Evolutionary conservation across 805 yeast species (phyloP).

Genomic region (Pichia californica): DNA sequence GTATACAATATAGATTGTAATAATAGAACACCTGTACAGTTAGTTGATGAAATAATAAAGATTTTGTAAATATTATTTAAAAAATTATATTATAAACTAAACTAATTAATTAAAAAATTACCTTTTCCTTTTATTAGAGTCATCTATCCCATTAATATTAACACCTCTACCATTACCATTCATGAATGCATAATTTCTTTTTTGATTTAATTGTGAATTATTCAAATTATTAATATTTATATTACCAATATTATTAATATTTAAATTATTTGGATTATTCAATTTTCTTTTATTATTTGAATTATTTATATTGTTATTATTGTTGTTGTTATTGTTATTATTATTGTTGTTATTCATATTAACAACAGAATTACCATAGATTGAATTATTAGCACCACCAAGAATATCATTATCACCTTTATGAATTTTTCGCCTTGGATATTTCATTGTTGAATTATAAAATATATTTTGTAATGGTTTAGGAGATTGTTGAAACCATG

Average conservation of each 20-base stretch:
- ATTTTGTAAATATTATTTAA: no score
- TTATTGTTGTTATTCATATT: constrained; percentile 1
- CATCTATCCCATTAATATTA: constrained; percentile 3
- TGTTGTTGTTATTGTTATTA: background rate
- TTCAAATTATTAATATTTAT: background rate
- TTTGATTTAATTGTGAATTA: constrained; percentile 4
- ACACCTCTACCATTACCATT: constrained; percentile 3
- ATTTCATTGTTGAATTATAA: constrained; percentile 62
- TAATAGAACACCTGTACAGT: constrained; percentile 11
- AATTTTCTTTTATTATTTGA: no score
- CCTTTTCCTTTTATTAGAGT: constrained; percentile 5
- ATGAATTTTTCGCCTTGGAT: constrained; percentile 82
- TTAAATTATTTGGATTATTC: background rate
- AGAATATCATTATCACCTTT: constrained; percentile 78
- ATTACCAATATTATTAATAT: constrained; percentile 9
- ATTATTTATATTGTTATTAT: background rate
- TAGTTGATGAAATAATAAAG: constrained; percentile 10
- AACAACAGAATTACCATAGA: constrained; percentile 9
- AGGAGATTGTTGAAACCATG: constrained; percentile 69
- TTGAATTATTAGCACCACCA: constrained; percentile 23
- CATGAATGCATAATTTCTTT: constrained; percentile 14
- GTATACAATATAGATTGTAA: constrained; percentile 19
- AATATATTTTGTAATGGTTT: constrained; percentile 66
- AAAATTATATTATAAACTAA: no score
- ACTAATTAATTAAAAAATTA: no score